Evolutionary conservation across 805 yeast genomes (phyloP).

Genomic region (Limtongia smithiae): DNA sequence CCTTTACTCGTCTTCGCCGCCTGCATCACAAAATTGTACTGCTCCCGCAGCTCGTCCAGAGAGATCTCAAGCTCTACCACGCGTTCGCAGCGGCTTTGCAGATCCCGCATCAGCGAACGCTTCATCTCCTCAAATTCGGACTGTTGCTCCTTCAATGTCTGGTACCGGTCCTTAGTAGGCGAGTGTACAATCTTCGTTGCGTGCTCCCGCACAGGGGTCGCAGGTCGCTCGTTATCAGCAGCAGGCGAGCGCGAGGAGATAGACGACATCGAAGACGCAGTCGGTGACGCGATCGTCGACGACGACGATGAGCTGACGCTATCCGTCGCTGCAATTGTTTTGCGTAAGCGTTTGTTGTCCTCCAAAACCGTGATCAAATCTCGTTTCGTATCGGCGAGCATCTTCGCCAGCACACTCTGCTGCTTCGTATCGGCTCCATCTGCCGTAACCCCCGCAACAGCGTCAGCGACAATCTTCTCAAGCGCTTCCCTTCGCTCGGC

Average conservation of each 20-base stretch:
- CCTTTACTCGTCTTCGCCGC: conserved; percentile 29
- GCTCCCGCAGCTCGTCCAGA: conserved; percentile 42
- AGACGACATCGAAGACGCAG: conserved; percentile 8
- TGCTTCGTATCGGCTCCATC: conserved; percentile 7
- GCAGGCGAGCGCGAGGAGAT: too few species aligned
- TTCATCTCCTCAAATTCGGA: conserved; percentile 32
- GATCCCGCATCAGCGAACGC: conserved; percentile 33
- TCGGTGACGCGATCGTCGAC: not conserved
- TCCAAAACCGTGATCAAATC: conserved; percentile 14
- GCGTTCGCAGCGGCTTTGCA: conserved; percentile 38
- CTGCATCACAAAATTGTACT: conserved; percentile 35
- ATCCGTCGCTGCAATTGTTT: conserved; percentile 2
- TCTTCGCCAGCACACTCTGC: conserved; percentile 8
- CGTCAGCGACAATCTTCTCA: conserved; percentile 6
- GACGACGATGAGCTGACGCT: conserved; percentile 2
- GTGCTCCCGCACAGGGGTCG: too few species aligned
- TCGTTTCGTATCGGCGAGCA: conserved; percentile 15
- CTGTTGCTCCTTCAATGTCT: conserved; percentile 19
- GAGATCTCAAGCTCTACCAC: conserved; percentile 44
- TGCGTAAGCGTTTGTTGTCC: conserved; percentile 20
- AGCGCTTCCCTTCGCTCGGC: conserved; percentile 24
- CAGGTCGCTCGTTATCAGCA: too few species aligned
- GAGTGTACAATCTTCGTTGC: too few species aligned
- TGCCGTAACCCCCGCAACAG: not conserved
- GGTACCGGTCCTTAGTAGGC: conserved; percentile 18